Percentiles rank a stretch among this genome's conserved stretches.
phyloP scores from a whole-genome alignment of 192 early-diverging fungal species.

The Entomortierella lignicola region DNA sequence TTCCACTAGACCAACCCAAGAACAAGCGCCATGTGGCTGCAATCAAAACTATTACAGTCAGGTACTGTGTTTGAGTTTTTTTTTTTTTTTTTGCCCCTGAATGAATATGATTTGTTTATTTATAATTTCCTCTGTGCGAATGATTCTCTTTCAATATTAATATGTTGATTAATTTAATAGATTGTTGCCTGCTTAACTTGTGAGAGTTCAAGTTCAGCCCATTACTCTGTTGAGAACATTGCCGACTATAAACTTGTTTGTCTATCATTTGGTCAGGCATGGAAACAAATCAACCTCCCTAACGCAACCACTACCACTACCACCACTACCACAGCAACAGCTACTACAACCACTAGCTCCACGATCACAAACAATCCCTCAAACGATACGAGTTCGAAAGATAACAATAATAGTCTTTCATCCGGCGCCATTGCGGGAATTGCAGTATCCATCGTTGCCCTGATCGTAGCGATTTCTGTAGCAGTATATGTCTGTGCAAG shows the following conservation, averaged over 20 bases:
- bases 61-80: conserved; percentile 10
- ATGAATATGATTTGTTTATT: too few species aligned
- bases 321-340: conserved; percentile 8
- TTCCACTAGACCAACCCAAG: conserved; percentile 19
- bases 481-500: conserved; percentile 36
- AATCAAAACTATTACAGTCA: conserved; percentile 44
- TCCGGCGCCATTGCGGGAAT: conserved; percentile 41
- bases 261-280: conserved; percentile 16
- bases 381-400: neutral
- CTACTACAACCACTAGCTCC: neutral
- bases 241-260: conserved; percentile 23
- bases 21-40: conserved; percentile 28
- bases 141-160: neutral
- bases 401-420: conserved; percentile 10
- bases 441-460: conserved; percentile 36
- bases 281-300: conserved; percentile 33
- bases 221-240: conserved; percentile 22
- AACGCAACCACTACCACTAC: conserved; percentile 7
- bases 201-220: conserved; percentile 16
- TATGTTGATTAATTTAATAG: neutral
- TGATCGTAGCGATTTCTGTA: conserved; percentile 40
- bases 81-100: neutral
- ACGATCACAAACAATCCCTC: neutral
- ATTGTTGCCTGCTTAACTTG: conserved; percentile 23
- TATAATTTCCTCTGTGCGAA: too few species aligned